Conservation (phyloP, 2,329 filamentous ascomycete species). For the Canariomyces notabilis region DNA sequence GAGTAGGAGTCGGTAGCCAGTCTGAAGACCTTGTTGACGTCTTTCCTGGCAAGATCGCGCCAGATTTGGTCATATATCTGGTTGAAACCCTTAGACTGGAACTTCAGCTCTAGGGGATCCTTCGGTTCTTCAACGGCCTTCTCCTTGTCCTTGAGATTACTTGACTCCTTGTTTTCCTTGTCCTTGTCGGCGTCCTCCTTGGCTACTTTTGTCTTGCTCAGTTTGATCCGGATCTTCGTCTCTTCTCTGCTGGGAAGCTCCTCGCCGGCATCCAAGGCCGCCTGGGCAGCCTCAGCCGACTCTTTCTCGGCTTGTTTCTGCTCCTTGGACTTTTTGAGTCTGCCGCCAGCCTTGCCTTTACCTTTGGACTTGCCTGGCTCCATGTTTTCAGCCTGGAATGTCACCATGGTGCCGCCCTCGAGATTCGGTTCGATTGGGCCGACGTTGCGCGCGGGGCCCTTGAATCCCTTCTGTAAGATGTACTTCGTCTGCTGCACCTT, state of each 20-base stretch:
- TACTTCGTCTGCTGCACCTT: slow-evolving; percentile 89
- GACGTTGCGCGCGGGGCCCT: slow-evolving; percentile 64
- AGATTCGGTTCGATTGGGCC: slow-evolving; percentile 72
- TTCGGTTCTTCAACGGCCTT: slow-evolving; percentile 44
- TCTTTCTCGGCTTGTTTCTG: slow-evolving; percentile 78
- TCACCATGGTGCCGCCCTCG: slow-evolving; percentile 79
- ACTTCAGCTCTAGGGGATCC: slow-evolving; percentile 56
- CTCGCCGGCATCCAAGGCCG: slow-evolving; percentile 72
- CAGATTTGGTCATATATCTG: slow-evolving; percentile 97
- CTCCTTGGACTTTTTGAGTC: slow-evolving; percentile 87
- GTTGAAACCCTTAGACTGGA: slow-evolving; percentile 87
- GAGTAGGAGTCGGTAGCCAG: slow-evolving; percentile 80
- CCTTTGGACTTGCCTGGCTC: slow-evolving; percentile 47
- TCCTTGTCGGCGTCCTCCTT: slow-evolving; percentile 39
- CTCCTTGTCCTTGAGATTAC: slow-evolving; percentile 39
- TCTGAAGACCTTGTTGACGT: slow-evolving; percentile 87
- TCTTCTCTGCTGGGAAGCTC: slow-evolving; percentile 59
- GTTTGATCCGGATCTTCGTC: slow-evolving; percentile 60
- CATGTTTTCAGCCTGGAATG: slow-evolving; percentile 66
- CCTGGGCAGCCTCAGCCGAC: slow-evolving; percentile 81
- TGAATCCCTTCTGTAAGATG: slow-evolving; percentile 81
- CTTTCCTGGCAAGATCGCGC: slow-evolving; percentile 89
- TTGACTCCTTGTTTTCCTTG: slow-evolving; percentile 46
- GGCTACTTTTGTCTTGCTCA: slow-evolving; percentile 47
- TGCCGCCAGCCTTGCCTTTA: slow-evolving; percentile 54